These are phyloP conservation scores for Laetiporus sulphureus DNA, from an alignment of 1,284 basidiomycete species.

Conservation along the genomic window DNA sequence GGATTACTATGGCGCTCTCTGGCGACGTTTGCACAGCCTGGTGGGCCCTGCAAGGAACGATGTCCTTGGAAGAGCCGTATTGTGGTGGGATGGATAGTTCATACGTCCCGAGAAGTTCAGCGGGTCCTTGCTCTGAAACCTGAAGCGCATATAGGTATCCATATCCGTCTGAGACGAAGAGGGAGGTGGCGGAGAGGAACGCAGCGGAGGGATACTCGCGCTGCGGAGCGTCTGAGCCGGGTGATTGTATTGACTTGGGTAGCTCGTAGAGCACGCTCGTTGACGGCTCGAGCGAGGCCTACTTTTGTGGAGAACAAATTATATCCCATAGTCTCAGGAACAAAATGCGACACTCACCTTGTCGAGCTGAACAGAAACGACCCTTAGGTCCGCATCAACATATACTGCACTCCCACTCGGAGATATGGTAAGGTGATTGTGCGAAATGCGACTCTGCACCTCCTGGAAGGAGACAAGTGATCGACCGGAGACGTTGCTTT, in stretches of 20 bases:
- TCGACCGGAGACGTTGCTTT: conserved; percentile 53
- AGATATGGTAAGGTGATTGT: conserved; percentile 72
- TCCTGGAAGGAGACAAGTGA: conserved; percentile 70
- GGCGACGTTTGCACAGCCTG: conserved; percentile 33
- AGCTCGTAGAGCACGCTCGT: conserved; percentile 58
- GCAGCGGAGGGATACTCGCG: conserved; percentile 75
- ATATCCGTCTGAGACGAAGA: conserved; percentile 68
- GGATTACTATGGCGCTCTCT: conserved; percentile 36
- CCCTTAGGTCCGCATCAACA: conserved; percentile 60
- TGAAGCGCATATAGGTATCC: conserved; percentile 62
- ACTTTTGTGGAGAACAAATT: conserved; percentile 21
- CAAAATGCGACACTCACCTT: conserved; percentile 48
- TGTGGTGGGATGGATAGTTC: conserved; percentile 33
- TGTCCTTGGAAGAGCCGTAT: conserved; percentile 12
- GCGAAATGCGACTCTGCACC: conserved; percentile 76
- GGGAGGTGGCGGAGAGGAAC: conserved; percentile 43
- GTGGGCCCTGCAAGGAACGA: conserved; percentile 56
- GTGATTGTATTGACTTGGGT: conserved; percentile 40
- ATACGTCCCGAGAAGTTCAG: conserved; percentile 48
- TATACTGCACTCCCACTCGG: conserved; percentile 53
- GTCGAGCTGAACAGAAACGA: conserved; percentile 55
- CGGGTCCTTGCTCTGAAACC: conserved; percentile 28
- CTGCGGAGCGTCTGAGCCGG: conserved; percentile 31
- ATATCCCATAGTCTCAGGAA: neutral
- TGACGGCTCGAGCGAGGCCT: conserved; percentile 46